Evolutionary conservation across 1,284 basidiomycete genomes (phyloP), one percentile per base, ranked within the genome.

Genomic region (Porodaedalea pini): DNA sequence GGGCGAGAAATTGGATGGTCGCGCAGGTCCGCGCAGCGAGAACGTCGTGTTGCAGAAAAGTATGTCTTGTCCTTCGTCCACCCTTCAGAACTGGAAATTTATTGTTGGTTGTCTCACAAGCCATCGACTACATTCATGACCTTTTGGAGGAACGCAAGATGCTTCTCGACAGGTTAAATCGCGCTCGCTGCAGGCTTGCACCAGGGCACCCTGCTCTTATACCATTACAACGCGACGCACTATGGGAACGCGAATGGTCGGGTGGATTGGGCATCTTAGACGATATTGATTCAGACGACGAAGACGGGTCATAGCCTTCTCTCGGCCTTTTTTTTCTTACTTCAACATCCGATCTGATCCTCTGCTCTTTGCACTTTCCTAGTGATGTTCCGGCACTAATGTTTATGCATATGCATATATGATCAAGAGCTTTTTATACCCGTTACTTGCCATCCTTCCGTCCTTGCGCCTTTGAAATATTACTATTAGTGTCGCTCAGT

Each of bases 11-110:
- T 63, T 82, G 6, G 91, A 93, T 66, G 90, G 90, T 19, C 73
- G 91, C 36, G 88, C 90, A 0, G 91, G 91, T 1, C 90, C 92
- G 11, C 77, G 86, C 64, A 92, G 90, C 67, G 91, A 94, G 72
- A 91, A 90, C 59, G 81, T 93, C 51, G 90, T 94, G 3, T 70
- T 94, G 45, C 80, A 80, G 48, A 92, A 92, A 71, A 91, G 91
- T 93, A 66, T 67, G 88, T 51, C 34, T 48, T 49, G 43, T 23
- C 44, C 48, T 51, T 43, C 57, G 44, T 44, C 60, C 32, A 57
- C 49, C 44, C 49, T 51, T n/a, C n/a, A n/a, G n/a, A n/a, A n/a
- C 32, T 29, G 15, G 13, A 54, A 55, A n/a, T 32, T 31, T 54
- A 44, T 40, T 43, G 47, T 32, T 54, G 29, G 51, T 49, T 39